Evolutionary conservation across 2,329 filamentous ascomycete species (phyloP).

Genomic region (Pestalotiopsis sp.): DNA sequence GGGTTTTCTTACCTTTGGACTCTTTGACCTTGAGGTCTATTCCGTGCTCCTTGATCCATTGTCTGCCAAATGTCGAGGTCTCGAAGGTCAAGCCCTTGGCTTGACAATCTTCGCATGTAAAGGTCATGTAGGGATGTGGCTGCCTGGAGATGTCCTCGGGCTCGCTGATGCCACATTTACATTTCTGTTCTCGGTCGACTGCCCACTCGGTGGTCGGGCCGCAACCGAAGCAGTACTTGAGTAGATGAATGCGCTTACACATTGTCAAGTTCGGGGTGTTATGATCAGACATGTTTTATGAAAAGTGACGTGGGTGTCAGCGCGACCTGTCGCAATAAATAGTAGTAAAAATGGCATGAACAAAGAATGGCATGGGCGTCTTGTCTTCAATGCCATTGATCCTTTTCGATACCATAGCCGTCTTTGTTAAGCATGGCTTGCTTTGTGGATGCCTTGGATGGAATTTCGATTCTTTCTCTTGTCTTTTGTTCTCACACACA

Average conservation of each 20-base stretch:
- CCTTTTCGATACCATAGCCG: neutral
- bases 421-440: neutral
- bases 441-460: neutral
- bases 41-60: neutral
- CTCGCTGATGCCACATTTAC: neutral
- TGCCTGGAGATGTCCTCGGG: neutral
- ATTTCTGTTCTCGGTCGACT: constrained; percentile 4
- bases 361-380: neutral
- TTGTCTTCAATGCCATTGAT: neutral
- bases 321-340: neutral
- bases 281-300: neutral
- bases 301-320: neutral
- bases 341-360: neutral
- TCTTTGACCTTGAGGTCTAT: neutral
- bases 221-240: neutral
- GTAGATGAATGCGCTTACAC: constrained; percentile 6
- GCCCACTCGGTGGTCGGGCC: constrained; percentile 5
- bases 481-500: too few relatives aligned
- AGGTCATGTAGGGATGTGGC: neutral
- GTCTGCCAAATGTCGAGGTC: neutral
- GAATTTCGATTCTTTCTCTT: neutral
- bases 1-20: neutral
- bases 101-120: constrained; percentile 2
- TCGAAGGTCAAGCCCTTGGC: neutral
- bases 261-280: neutral